Conservation (phyloP, 148 eudicot genomes). For the Nyssa sinensis region DNA sequence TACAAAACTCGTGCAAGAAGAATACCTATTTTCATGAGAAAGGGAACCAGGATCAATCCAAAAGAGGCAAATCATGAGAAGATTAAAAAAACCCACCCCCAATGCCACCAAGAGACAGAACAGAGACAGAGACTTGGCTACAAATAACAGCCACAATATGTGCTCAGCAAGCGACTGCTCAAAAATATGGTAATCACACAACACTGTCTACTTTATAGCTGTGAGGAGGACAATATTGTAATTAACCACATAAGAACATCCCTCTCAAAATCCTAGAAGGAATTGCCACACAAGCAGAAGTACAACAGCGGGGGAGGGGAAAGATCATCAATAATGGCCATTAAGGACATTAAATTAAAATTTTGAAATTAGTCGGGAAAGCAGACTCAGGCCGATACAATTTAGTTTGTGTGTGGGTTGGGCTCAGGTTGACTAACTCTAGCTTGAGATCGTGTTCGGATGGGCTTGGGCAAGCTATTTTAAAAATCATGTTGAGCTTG, state of each 20-base stretch:
- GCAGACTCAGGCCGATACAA: too few species aligned
- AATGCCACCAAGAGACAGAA: too few species aligned
- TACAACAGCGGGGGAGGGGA: background rate
- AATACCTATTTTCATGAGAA: constrained; percentile 44
- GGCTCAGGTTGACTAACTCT: too few species aligned
- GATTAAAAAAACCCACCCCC: background rate
- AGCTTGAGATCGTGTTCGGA: too few species aligned
- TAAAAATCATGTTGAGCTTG: too few species aligned
- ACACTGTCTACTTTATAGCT: too few species aligned
- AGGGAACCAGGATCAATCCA: background rate
- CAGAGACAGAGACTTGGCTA: too few species aligned
- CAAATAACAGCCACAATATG: background rate
- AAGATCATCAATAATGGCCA: too few species aligned
- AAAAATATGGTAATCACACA: background rate
- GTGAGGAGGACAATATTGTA: background rate
- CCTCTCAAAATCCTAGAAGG: background rate
- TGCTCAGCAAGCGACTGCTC: background rate
- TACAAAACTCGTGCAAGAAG: constrained; percentile 91
- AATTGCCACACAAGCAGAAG: background rate
- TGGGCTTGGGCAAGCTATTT: too few species aligned
- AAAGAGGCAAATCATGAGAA: background rate
- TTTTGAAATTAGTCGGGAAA: too few species aligned
- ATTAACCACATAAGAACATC: background rate
- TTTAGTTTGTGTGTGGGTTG: too few species aligned
- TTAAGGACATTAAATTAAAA: too few species aligned